Conservation (phyloP, 2,329 filamentous ascomycete genomes). For the Ascochyta rabiei region DNA sequence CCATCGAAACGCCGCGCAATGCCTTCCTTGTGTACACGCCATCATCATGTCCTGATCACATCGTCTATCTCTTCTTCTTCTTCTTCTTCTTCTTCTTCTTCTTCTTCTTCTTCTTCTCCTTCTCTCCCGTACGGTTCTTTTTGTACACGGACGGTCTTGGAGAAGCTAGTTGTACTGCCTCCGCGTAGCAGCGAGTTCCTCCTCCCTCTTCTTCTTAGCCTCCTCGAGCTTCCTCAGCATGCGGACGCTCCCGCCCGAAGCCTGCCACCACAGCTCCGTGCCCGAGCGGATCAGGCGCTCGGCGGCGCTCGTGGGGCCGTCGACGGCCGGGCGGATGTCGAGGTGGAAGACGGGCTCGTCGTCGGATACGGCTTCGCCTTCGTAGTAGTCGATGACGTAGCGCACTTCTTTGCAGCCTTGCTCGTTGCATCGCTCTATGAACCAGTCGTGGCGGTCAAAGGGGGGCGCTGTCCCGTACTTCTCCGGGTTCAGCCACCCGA, state of each 20-base stretch:
- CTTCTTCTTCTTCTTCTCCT: no score
- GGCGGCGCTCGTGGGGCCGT: conserved; percentile 77
- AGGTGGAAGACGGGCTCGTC: conserved; percentile 96
- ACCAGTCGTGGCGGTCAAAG: conserved; percentile 98
- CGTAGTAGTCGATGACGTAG: conserved; percentile 98
- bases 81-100: neutral
- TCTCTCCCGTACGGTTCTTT: no score
- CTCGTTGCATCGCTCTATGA: conserved; percentile 73
- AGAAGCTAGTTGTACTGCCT: conserved; percentile 35
- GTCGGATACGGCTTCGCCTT: conserved; percentile 77
- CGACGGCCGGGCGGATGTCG: conserved; percentile 87
- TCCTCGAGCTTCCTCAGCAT: conserved; percentile 49
- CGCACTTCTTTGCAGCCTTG: conserved; percentile 77
- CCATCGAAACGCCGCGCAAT: conserved; percentile 16
- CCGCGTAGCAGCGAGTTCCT: conserved; percentile 26
- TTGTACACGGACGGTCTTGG: no score
- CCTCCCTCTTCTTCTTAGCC: conserved; percentile 38
- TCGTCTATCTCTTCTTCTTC: neutral
- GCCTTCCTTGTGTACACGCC: conserved; percentile 6
- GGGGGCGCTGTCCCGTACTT: conserved; percentile 82
- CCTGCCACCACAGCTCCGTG: conserved; percentile 92
- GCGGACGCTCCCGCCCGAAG: conserved; percentile 72
- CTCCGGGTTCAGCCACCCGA: conserved; percentile 79
- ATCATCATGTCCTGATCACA: neutral
- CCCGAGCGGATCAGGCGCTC: conserved; percentile 89